Percentiles rank a stretch among this genome's conserved stretches.
phyloP scores from a whole-genome alignment of 2,329 filamentous ascomycete species.

The Dryadomyces quercus-mongolicae region DNA sequence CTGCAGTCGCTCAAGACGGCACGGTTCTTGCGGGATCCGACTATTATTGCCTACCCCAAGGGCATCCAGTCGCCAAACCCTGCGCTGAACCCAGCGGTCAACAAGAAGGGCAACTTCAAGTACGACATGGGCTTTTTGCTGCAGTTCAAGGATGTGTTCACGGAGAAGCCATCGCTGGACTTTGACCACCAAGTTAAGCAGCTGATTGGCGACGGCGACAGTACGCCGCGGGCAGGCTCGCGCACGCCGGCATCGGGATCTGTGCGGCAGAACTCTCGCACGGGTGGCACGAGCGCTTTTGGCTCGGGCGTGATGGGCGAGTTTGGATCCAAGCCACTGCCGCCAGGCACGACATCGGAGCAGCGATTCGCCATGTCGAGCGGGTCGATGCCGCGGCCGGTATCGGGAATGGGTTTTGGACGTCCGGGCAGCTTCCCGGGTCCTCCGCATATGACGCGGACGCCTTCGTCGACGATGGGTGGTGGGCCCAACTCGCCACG shows the following conservation, averaged over 20 bases:
- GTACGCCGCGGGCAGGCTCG: conserved; percentile 44
- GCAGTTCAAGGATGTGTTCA: conserved; percentile 93
- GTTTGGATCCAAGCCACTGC: conserved; percentile 56
- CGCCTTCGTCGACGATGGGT: conserved; percentile 40
- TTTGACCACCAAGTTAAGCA: conserved; percentile 86
- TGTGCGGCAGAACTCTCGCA: conserved; percentile 32
- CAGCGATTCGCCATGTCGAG: conserved; percentile 60
- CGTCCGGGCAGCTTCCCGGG: conserved; percentile 52
- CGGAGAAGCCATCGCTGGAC: conserved; percentile 88
- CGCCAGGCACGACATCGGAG: conserved; percentile 64
- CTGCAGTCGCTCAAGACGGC: conserved; percentile 89
- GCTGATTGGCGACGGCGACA: conserved; percentile 67
- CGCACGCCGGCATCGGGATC: conserved; percentile 41
- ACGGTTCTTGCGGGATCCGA: conserved; percentile 71
- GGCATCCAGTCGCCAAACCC: conserved; percentile 86
- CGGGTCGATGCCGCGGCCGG: conserved; percentile 34
- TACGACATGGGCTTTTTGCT: conserved; percentile 93
- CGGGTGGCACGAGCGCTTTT: conserved; percentile 49
- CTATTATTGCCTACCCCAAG: conserved; percentile 63
- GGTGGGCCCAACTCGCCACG: conserved; percentile 57
- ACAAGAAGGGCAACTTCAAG: conserved; percentile 74
- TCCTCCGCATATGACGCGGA: conserved; percentile 52
- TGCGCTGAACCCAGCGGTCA: conserved; percentile 69
- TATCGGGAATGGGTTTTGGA: conserved; percentile 27
- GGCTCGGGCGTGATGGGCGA: conserved; percentile 40